phyloP scores from a whole-genome alignment of 305 asterid species.

The Plantago coronopus region DNA sequence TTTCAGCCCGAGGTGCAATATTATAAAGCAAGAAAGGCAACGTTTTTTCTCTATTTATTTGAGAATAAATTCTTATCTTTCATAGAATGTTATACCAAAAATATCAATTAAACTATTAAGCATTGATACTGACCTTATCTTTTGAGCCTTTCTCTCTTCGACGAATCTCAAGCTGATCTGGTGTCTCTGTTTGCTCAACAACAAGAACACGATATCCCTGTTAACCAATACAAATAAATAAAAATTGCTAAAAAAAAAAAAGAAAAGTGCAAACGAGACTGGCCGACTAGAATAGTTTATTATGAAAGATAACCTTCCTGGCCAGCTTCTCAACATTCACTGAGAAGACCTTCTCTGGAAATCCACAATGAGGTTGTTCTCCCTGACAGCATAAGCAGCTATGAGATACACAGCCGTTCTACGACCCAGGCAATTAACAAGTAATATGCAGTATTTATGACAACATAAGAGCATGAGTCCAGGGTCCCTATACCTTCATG shows the following conservation, averaged over 20 bases:
- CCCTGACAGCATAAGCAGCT: conserved; percentile 55
- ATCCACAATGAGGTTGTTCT: conserved; percentile 99
- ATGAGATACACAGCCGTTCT: conserved; percentile 20
- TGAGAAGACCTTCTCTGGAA: conserved; percentile 94
- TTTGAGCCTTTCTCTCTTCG: conserved; percentile 81
- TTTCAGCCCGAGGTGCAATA: conserved; percentile 23
- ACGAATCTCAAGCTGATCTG: conserved; percentile 92
- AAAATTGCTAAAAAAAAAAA: no score
- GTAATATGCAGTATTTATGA: conserved; percentile 8
- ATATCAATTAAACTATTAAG: no score
- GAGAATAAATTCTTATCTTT: no score
- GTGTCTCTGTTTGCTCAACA: conserved; percentile 99
- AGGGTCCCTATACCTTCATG: conserved; percentile 70
- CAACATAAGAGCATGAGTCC: conserved; percentile 15
- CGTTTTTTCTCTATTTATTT: no score
- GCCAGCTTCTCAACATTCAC: conserved; percentile 84
- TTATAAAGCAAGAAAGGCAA: conserved; percentile 13
- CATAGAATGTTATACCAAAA: no score
- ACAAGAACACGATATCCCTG: conserved; percentile 97
- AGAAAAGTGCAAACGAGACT: conserved; percentile 13
- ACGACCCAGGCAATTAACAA: conserved; percentile 1
- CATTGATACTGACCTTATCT: conserved; percentile 68
- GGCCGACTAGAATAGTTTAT: conserved; percentile 10
- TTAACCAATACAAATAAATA: conserved; percentile 24
- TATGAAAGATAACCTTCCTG: conserved; percentile 54